Percentiles rank a stretch among this genome's conserved stretches.
Conservation (phyloP, 2,329 filamentous ascomycete species). For the Camillea tinctor region DNA sequence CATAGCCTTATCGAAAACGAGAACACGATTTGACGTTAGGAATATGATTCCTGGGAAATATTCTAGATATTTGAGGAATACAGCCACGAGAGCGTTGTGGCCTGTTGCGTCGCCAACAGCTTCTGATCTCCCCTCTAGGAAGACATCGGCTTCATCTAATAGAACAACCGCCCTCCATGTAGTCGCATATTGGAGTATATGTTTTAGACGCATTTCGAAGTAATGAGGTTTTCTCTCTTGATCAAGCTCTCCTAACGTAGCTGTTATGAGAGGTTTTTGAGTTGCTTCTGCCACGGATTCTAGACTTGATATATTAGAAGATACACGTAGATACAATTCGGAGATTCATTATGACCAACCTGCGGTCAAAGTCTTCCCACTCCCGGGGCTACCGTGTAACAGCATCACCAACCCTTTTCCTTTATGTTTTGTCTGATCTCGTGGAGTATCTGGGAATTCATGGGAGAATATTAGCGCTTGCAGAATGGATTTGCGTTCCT, state of each 20-base stretch:
- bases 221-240: constrained; percentile 27
- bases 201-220: too few relatives aligned
- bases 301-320: too few relatives aligned
- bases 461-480: constrained; percentile 30
- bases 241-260: constrained; percentile 27
- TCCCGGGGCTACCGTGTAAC: constrained; percentile 37
- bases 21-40: too few relatives aligned
- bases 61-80: constrained; percentile 36
- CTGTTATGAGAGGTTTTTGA: constrained; percentile 24
- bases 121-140: constrained; percentile 24
- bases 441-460: constrained; percentile 22
- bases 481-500: constrained; percentile 28
- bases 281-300: constrained; percentile 28
- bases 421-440: constrained; percentile 30
- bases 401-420: constrained; percentile 39
- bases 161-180: constrained; percentile 32
- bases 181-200: constrained; percentile 29
- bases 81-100: constrained; percentile 28
- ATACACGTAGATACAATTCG: too few relatives aligned
- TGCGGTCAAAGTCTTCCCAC: constrained; percentile 40
- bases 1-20: too few relatives aligned
- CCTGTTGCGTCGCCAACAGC: too few relatives aligned
- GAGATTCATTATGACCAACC: too few relatives aligned
- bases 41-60: too few relatives aligned
- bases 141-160: constrained; percentile 34